These are phyloP conservation scores for Epichloe sibirici DNA, from an alignment of 2,329 filamentous ascomycete species.

Conservation along the genomic window DNA sequence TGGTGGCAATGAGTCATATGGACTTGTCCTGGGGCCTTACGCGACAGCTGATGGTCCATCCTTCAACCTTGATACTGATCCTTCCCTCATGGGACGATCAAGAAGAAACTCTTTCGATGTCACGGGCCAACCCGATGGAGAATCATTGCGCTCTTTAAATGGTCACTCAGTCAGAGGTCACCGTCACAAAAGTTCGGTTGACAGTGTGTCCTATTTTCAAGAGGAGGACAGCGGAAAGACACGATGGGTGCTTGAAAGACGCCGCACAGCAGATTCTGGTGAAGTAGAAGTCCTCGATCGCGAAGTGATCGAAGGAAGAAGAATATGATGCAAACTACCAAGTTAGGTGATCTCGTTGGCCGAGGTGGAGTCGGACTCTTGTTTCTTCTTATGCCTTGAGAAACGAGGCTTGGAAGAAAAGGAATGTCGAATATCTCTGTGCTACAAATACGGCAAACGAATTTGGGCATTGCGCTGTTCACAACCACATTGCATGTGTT, in stretches of 20 bases:
- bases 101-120: constrained; percentile 1
- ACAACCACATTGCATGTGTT: neutral
- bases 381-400: neutral
- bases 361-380: neutral
- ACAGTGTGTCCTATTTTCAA: constrained; percentile 59
- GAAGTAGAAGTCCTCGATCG: constrained; percentile 53
- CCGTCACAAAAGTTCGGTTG: constrained; percentile 43
- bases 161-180: constrained; percentile 26
- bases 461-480: neutral
- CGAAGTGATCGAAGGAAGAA: constrained; percentile 48
- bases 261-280: constrained; percentile 52
- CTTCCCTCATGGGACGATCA: neutral
- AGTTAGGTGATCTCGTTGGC: neutral
- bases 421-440: neutral
- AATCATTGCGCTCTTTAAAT: constrained; percentile 7
- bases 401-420: neutral
- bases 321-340: constrained; percentile 22
- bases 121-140: neutral
- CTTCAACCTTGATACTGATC: neutral
- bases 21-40: too few relatives aligned
- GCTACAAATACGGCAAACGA: neutral
- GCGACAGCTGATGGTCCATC: neutral
- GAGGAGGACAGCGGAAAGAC: constrained; percentile 47
- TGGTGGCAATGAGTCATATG: neutral
- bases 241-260: constrained; percentile 58